phyloP scores from a whole-genome alignment of 306 rosid genomes.

The Sophora flavescens region DNA sequence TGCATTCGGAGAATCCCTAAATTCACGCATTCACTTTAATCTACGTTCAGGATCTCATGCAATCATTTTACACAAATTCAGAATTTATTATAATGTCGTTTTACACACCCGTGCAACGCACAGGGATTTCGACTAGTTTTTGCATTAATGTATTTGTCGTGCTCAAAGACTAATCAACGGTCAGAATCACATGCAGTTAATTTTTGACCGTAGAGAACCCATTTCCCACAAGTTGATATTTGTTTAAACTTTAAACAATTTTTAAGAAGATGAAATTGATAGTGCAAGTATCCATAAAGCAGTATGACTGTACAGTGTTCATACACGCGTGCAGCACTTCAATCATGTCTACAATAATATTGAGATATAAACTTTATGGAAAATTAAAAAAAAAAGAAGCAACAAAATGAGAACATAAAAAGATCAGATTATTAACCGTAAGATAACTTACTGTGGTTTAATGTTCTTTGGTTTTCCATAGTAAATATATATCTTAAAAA shows the following conservation, averaged over 20 bases:
- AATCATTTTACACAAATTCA: no score
- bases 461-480: not conserved
- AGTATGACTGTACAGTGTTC: not conserved
- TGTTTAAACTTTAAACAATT: not conserved
- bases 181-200: no score
- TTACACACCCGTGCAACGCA: no score
- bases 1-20: no score
- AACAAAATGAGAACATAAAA: not conserved
- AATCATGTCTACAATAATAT: not conserved
- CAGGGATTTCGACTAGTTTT: no score
- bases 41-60: no score
- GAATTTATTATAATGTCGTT: no score
- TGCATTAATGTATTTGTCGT: no score
- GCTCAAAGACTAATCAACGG: no score
- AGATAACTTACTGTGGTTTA: not conserved
- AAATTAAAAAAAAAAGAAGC: not conserved
- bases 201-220: no score
- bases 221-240: not conserved
- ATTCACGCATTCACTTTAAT: no score
- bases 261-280: not conserved
- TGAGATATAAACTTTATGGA: not conserved
- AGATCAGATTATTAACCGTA: conserved; percentile 9
- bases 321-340: not conserved
- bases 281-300: not conserved
- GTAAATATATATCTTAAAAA: not conserved